Percentiles rank a stretch among this genome's conserved stretches.
Evolutionary conservation across 139 green algal genomes (phyloP).

Genomic region (Tetraselmis chui): DNA sequence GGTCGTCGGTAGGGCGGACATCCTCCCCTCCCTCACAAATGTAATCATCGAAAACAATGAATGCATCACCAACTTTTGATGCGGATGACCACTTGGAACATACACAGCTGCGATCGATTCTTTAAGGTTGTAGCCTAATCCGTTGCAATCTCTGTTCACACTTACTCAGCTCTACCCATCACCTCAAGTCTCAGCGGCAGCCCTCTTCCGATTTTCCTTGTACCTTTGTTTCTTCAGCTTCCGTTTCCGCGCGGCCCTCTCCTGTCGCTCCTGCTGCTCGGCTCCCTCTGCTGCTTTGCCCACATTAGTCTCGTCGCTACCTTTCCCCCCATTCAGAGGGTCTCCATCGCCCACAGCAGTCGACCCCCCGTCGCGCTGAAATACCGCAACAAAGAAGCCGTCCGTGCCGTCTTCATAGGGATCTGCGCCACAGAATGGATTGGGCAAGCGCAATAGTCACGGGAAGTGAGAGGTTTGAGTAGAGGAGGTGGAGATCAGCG

Average conservation of each 20-base stretch:
- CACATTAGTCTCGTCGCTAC: neutral
- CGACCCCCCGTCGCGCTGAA: conserved; percentile 41
- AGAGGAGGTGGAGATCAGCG: too few species aligned
- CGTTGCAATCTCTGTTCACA: too few species aligned
- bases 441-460: too few species aligned
- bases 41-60: too few species aligned
- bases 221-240: neutral
- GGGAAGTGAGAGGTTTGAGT: too few species aligned
- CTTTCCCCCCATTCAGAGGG: too few species aligned
- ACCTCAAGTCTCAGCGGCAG: neutral
- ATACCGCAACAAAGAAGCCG: conserved; percentile 88
- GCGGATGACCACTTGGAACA: too few species aligned
- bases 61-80: too few species aligned
- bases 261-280: neutral
- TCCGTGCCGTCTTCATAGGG: conserved; percentile 68
- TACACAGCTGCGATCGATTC: too few species aligned
- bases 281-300: neutral
- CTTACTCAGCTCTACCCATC: neutral
- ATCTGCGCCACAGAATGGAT: conserved; percentile 40
- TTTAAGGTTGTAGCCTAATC: too few species aligned
- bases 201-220: neutral
- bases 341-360: too few species aligned
- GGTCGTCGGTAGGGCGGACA: neutral
- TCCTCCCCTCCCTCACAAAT: too few species aligned
- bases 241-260: neutral